Base-by-base conservation (phyloP, 768 basidiomycete genomes). In the Trametes maxima region DNA sequence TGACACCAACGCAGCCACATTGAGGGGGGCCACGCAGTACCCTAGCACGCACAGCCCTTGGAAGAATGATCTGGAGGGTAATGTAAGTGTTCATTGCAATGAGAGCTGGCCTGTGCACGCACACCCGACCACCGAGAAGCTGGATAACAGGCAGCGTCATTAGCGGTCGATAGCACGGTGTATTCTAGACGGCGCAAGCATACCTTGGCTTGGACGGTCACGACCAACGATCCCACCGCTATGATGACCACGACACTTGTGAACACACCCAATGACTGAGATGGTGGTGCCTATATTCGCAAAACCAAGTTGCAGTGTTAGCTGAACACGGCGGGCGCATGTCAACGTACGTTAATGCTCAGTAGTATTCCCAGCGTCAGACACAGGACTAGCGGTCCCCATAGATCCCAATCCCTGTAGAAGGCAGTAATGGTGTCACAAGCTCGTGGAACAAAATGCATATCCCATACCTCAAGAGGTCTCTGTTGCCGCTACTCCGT, bases 131-230 rank as follows among this genome's bases (percentile, higher is more conserved):
- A 55, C 90, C 90, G 25, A 93, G 80, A 52, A 93, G 80, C 90
- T 92, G 65, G 5, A 28, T 22, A 47, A 24, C 14, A 39, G 60
- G n/a, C 36, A 28, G 53, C 28, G 28, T 8, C 8, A 21, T 65
- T 22, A 59, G 17, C 13, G 35, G 5, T 28, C 49, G 36, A 19
- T 59, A 46, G 44, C n/a, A 2, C 6, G 5, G 13, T 13, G 2
- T 43, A 28, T 2, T 8, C n/a, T 3, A 13, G 11, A 12, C 2
- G 22, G 17, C 3, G n/a, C 43, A n/a, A 33, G 35, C 74, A 33
- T 64, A 90, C 92, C 81, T 98, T 98, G 16, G 95, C 93, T 75
- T 98, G 96, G n/a, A 98, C 78, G 0, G 96, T 98, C 8, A 98
- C 94, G 0, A 90, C 83, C 33, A 97, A 78, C 14, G 95, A 94